Conservation (phyloP, 345 rosid species). For the Salix arbutifolia region DNA sequence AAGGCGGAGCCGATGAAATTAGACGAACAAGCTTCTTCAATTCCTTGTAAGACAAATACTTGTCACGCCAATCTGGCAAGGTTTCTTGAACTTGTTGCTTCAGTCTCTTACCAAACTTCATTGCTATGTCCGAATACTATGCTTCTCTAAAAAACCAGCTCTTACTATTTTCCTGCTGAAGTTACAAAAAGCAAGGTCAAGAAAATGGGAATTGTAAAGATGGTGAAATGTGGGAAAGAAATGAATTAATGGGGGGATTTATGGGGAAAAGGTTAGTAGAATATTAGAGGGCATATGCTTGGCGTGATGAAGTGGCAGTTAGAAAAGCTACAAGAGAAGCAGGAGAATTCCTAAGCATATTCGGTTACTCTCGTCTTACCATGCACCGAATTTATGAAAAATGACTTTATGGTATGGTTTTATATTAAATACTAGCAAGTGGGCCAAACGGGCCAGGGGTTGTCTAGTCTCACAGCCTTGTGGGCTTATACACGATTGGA, state of each 20-base stretch:
- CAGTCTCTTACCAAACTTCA: slow-evolving; percentile 91
- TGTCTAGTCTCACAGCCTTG: background rate
- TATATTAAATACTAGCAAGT: background rate
- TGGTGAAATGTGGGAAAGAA: background rate
- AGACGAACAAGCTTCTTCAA: slow-evolving; percentile 65
- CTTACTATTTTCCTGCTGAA: background rate
- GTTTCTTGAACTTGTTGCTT: slow-evolving; percentile 74
- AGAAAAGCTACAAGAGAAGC: slow-evolving; percentile 23
- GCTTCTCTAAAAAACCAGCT: background rate
- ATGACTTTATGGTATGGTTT: background rate
- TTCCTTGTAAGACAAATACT: slow-evolving; percentile 65
- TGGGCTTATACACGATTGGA: background rate
- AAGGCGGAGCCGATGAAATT: slow-evolving; percentile 37
- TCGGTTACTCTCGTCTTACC: slow-evolving; percentile 33
- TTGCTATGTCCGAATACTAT: background rate
- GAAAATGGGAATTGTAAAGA: background rate
- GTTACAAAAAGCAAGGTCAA: background rate
- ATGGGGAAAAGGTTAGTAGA: slow-evolving; percentile 23
- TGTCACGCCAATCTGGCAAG: slow-evolving; percentile 76
- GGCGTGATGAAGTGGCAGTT: slow-evolving; percentile 52
- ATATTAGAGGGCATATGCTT: slow-evolving; percentile 63
- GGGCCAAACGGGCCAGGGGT: background rate
- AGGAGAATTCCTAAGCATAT: slow-evolving; percentile 48
- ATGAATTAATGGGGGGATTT: slow-evolving; percentile 4
- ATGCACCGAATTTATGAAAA: background rate